Evolutionary conservation across 352 stramenopile genomes (phyloP), one percentile per base, ranked within the genome.

Genomic region (Phytopythium mirpurense): DNA sequence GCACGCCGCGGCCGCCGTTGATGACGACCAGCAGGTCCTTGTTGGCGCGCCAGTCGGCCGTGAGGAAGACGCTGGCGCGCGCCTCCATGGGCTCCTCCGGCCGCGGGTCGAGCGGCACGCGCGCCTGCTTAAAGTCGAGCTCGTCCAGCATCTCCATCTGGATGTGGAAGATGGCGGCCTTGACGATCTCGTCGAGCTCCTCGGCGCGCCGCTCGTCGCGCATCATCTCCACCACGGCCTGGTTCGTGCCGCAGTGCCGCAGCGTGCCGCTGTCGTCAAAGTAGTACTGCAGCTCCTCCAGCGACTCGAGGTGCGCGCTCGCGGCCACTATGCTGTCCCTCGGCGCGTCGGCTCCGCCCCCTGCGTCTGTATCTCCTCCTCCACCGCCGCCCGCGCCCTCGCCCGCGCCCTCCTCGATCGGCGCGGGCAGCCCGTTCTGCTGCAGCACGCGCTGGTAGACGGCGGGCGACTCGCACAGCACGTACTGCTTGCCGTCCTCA

Each of bases 71-170:
- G 55, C 76, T 88, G 6, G 74, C 83, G 16, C 76, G 71, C 57
- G 72, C 74, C 60, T 88, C 74, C 46, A 86, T 88, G 5, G 78
- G 72, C 47, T 88, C 76, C n/a, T 85, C 50, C 16, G 80, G 62
- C 6, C 61, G 67, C 3, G 63, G 63, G 41, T 91, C 76, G 8
- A 91, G 59, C 31, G 76, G 80, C 11, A 89, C 68, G 32, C 79
- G 74, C 18, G 76, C 80, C 54, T 89, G 77, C 54, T 88, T 85
- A 47, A 91, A 91, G 14, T 68, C 68, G 49, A 91, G 56, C 45
- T 91, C 80, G 2, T 78, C 80, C 38, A 91, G 58, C 80, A 91
- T 88, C 46, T 91, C 80, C 74, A 89, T 89, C 56, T 91, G 78
- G 37, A 91, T 88, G 52, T 89, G 78, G 63, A 89, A 91, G 59